These are phyloP conservation scores for Phytopythium montanum DNA, from an alignment of 352 stramenopile genomes.

Conservation along the genomic window DNA sequence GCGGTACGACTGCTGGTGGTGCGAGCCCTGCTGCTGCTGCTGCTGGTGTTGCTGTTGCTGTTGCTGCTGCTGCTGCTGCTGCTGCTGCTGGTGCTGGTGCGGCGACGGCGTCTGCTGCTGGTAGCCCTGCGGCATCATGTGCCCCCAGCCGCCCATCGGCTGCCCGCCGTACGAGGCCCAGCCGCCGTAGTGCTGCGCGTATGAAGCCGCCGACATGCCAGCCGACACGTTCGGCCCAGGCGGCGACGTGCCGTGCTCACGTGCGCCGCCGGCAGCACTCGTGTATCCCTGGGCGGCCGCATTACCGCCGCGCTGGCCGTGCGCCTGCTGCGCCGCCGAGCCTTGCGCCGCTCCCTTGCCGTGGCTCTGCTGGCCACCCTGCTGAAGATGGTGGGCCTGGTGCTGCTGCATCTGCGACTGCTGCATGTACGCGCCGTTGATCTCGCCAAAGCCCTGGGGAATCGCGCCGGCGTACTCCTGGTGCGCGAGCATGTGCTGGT, in stretches of 20 bases:
- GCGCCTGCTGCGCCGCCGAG: conserved; percentile 30
- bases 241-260: conserved; percentile 62
- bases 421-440: conserved; percentile 73
- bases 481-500: conserved; percentile 77
- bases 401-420: conserved; percentile 53
- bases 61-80: conserved; percentile 59
- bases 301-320: conserved; percentile 46
- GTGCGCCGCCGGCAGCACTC: conserved; percentile 23
- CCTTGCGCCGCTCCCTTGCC: conserved; percentile 48
- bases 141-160: conserved; percentile 68
- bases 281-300: conserved; percentile 57
- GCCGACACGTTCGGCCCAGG: conserved; percentile 67
- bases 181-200: conserved; percentile 78
- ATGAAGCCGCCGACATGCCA: conserved; percentile 52
- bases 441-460: conserved; percentile 81
- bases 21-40: conserved; percentile 50
- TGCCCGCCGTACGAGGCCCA: conserved; percentile 78
- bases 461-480: conserved; percentile 76
- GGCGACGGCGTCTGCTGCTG: conserved; percentile 69
- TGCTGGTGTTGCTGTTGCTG: conserved; percentile 60
- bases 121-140: conserved; percentile 86
- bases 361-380: conserved; percentile 56
- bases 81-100: conserved; percentile 48
- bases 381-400: conserved; percentile 44
- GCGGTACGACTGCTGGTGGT: conserved; percentile 75